phyloP scores from a whole-genome alignment of 129 eudicot genomes.

The Flaveria linearis region DNA sequence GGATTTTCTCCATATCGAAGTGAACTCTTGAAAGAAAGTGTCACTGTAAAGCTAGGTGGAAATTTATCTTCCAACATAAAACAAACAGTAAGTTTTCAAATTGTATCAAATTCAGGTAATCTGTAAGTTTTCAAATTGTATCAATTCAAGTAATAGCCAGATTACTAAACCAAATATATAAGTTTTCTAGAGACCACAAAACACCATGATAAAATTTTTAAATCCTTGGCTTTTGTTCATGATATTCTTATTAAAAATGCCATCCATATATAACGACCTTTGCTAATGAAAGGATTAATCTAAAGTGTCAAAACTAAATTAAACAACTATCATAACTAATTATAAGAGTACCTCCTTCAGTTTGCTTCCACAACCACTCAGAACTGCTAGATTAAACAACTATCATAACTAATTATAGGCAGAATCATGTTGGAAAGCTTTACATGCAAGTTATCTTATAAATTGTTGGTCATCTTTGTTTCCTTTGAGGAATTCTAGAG shows the following conservation, averaged over 20 bases:
- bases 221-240: too few relatives aligned
- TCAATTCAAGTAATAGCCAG: neutral
- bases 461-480: slow-evolving; percentile 61
- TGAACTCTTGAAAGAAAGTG: slow-evolving; percentile 70
- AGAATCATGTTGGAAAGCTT: slow-evolving; percentile 91
- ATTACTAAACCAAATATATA: neutral
- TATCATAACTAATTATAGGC: slow-evolving; percentile 91
- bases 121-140: neutral
- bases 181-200: too few relatives aligned
- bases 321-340: too few relatives aligned
- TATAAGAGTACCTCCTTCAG: slow-evolving; percentile 52
- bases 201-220: too few relatives aligned
- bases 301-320: too few relatives aligned
- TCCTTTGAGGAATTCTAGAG: slow-evolving; percentile 59
- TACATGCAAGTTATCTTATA: slow-evolving; percentile 79
- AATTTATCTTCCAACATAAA: slow-evolving; percentile 54
- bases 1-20: slow-evolving; percentile 98
- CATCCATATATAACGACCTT: too few relatives aligned
- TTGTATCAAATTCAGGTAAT: neutral
- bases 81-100: neutral
- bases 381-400: too few relatives aligned
- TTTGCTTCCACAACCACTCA: slow-evolving; percentile 96
- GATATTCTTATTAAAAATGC: too few relatives aligned
- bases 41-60: slow-evolving; percentile 72
- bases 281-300: too few relatives aligned